Base-by-base conservation (phyloP, 495 filamentous ascomycete genomes). In the Parathielavia hyrcaniae region DNA sequence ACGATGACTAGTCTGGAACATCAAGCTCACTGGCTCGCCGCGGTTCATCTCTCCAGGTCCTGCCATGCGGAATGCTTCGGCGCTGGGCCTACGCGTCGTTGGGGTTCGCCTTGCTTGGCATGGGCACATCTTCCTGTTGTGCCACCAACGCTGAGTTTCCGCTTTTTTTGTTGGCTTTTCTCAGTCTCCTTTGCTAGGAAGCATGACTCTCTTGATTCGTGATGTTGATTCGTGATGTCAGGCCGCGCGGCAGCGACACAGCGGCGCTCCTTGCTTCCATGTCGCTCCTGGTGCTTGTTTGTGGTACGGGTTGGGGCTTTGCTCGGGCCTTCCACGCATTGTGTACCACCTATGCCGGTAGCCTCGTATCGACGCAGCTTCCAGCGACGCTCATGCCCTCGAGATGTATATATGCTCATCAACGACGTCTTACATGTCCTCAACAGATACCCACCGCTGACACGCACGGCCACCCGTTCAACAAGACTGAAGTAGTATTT, bases 241-340 rank as follows among this genome's bases (percentile, higher is more conserved):
- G 59, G 59, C 38, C 59, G 59, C 59, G 59, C 59, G 59, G 59
- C 53, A 46, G 43, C 44, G 30, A 22, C 36, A 58, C 17, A 36
- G 55, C 35, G 46, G 55, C 47, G 54, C 5, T n/a, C 34, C 12
- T 13, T 9, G 19, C 44, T 11, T 39, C n/a, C n/a, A n/a, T n/a
- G n/a, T 9, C 22, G 14, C 35, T 48, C 16, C 26, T 6, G 13
- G 22, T 32, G 9, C 40, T 40, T 20, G 14, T 5, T 22, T 22
- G 26, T n/a, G 22, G 14, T 53, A 20, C 6, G 16, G 20, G 8
- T 13, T 13, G 38, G 34, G 11, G 36, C 11, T 39, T 17, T 11
- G 10, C 35, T 16, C 30, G 47, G 47, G 26, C 26, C 26, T 30
- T 30, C 26, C 26, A 30, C n/a, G n/a, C n/a, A n/a, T n/a, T n/a